phyloP scores from a whole-genome alignment of 2,329 filamentous ascomycete species.

The Pyrenophora teres region DNA sequence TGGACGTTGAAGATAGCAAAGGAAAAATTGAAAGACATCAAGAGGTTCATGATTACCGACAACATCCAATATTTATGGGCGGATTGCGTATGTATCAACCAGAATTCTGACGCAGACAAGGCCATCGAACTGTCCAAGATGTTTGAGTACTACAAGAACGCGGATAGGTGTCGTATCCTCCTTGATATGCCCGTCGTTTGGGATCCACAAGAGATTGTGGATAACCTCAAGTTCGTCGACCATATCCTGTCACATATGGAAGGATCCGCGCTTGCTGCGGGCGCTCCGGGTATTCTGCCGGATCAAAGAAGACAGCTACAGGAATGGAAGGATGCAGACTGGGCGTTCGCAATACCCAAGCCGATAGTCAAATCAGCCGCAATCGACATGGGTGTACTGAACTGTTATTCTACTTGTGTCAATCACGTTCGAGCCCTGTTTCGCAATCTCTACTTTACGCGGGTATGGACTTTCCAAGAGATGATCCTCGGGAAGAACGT shows the following conservation, averaged over 20 bases:
- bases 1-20: background rate
- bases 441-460: conserved; percentile 5
- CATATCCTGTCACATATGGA: conserved; percentile 7
- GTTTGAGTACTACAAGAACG: conserved; percentile 10
- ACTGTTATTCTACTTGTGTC: conserved; percentile 9
- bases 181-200: conserved; percentile 7
- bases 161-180: conserved; percentile 4
- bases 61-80: conserved; percentile 8
- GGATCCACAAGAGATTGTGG: conserved; percentile 9
- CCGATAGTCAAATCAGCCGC: conserved; percentile 3
- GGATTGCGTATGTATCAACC: conserved; percentile 31
- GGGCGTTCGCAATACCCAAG: conserved; percentile 3
- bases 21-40: conserved; percentile 1
- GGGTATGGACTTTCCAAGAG: conserved; percentile 11
- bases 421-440: conserved; percentile 7
- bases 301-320: conserved; percentile 1
- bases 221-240: conserved; percentile 9
- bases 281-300: background rate
- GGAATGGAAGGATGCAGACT: background rate
- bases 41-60: background rate
- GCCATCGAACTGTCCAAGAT: conserved; percentile 4
- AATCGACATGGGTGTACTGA: conserved; percentile 9
- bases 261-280: conserved; percentile 4
- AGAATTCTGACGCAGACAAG: conserved; percentile 14
- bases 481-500: conserved; percentile 12